phyloP scores from a whole-genome alignment of 108 stramenopile genomes.

The Fragilaria crotonensis region DNA sequence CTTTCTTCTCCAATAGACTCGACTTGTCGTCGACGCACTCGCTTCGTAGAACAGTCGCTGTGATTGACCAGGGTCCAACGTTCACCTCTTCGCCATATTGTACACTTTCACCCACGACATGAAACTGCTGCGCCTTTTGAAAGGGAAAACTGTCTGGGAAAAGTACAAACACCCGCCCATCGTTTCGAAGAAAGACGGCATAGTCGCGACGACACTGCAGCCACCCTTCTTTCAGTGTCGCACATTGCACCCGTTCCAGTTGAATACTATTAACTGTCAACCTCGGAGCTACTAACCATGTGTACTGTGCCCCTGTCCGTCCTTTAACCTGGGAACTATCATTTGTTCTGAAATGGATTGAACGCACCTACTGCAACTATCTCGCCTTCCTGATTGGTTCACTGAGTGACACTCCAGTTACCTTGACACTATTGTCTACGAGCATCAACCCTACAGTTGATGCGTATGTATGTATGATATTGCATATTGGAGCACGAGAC shows the following conservation, averaged over 20 bases:
- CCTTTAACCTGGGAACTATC: too few species aligned
- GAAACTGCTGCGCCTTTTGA: constrained; percentile 41
- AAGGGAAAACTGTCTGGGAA: constrained; percentile 68
- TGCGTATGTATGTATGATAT: too few species aligned
- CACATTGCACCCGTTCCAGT: constrained; percentile 22
- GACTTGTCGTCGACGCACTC: constrained; percentile 6
- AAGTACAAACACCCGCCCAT: constrained; percentile 60
- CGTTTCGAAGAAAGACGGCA: constrained; percentile 58
- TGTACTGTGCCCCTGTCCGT: too few species aligned
- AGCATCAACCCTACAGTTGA: too few species aligned
- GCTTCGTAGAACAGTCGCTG: constrained; percentile 16
- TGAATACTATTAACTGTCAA: too few species aligned
- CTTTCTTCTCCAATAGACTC: constrained; percentile 37
- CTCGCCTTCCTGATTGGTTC: too few species aligned
- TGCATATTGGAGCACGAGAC: too few species aligned
- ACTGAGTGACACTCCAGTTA: too few species aligned
- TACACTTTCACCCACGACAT: constrained; percentile 27
- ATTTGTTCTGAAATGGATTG: too few species aligned
- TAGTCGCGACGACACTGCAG: constrained; percentile 85
- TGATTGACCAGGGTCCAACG: constrained; percentile 74
- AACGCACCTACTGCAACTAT: too few species aligned
- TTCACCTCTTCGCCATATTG: constrained; percentile 22
- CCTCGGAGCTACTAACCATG: too few species aligned
- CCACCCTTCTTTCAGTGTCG: constrained; percentile 54
- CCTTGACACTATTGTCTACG: too few species aligned